Evolutionary conservation across 805 yeast genomes (phyloP).

Genomic region (Lipomyces spencermartinsiae): DNA sequence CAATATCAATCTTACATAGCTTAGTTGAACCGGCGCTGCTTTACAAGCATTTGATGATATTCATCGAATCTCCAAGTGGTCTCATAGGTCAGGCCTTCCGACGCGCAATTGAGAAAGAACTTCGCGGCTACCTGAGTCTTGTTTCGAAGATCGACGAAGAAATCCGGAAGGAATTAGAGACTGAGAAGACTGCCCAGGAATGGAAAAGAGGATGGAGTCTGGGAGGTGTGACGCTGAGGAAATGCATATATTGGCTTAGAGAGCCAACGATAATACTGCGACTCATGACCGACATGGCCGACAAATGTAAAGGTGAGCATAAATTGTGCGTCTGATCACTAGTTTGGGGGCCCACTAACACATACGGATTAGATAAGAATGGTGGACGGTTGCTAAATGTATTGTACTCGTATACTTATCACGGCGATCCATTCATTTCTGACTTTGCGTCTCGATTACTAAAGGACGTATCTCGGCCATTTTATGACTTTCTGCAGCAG

Average conservation of each 20-base stretch:
- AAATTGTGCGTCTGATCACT: no score
- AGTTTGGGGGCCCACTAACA: not conserved
- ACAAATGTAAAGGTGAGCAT: conserved; percentile 43
- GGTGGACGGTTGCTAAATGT: conserved; percentile 63
- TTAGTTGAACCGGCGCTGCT: conserved; percentile 77
- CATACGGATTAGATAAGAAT: conserved; percentile 31
- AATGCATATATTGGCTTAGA: conserved; percentile 52
- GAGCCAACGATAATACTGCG: conserved; percentile 65
- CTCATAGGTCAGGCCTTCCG: conserved; percentile 69
- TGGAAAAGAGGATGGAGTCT: conserved; percentile 27
- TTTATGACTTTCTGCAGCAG: conserved; percentile 60
- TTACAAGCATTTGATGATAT: conserved; percentile 54
- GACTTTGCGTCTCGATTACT: conserved; percentile 55
- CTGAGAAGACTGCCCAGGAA: conserved; percentile 42
- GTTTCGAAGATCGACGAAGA: conserved; percentile 55
- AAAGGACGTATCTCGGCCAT: conserved; percentile 59
- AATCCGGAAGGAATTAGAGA: conserved; percentile 44
- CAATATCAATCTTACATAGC: conserved; percentile 60
- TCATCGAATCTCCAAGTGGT: conserved; percentile 50
- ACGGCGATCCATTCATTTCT: conserved; percentile 68
- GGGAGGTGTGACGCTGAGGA: conserved; percentile 44
- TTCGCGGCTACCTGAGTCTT: conserved; percentile 52
- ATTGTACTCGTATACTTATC: conserved; percentile 56
- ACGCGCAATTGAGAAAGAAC: conserved; percentile 53
- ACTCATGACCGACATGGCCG: conserved; percentile 56